These are phyloP conservation scores for Colletotrichum lupini DNA, from an alignment of 2,329 filamentous ascomycete genomes.

Conservation along the genomic window DNA sequence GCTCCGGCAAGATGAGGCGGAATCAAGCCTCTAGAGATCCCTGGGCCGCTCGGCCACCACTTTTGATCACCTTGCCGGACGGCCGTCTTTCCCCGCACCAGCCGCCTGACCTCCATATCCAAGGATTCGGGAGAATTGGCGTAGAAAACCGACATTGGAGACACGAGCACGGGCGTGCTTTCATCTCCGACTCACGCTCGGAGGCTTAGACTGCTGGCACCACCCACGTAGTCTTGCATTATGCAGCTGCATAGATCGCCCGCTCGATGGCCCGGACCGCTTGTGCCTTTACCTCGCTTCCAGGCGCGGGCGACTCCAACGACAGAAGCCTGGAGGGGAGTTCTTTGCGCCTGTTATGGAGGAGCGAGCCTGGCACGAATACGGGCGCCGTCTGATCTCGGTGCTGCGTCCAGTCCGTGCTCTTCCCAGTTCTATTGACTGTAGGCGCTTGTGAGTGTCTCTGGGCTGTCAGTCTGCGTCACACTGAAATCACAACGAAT, in stretches of 20 bases:
- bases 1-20: background rate
- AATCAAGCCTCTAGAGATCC: background rate
- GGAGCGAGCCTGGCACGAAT: background rate
- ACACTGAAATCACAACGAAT: background rate
- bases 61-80: background rate
- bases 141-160: background rate
- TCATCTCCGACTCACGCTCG: background rate
- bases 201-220: background rate
- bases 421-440: background rate
- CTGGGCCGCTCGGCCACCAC: background rate
- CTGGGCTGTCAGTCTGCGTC: background rate
- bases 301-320: background rate
- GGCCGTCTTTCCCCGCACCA: background rate
- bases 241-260: background rate
- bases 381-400: slow-evolving; percentile 6
- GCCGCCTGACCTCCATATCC: background rate
- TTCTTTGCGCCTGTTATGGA: background rate
- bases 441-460: background rate
- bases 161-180: background rate
- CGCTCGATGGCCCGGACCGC: slow-evolving; percentile 1
- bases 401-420: slow-evolving; percentile 3
- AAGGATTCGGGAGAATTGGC: background rate
- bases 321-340: background rate
- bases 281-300: background rate
- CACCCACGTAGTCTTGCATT: background rate